Evolutionary conservation across 192 early-diverging fungal species (phyloP).

Genomic region (Kickxella alabastrina): DNA sequence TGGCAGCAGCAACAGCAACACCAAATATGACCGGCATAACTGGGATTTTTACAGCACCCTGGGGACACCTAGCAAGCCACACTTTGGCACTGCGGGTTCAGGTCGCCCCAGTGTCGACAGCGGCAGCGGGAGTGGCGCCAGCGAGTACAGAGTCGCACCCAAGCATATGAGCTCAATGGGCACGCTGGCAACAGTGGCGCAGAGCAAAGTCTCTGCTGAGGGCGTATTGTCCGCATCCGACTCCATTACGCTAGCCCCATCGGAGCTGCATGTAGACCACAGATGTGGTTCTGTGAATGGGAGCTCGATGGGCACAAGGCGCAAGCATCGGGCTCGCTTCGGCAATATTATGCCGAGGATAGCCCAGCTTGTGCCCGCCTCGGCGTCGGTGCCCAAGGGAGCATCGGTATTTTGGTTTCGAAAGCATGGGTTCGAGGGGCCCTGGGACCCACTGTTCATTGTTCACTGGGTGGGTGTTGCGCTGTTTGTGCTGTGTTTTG

Average conservation of each 20-base stretch:
- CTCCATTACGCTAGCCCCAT: slow-evolving; percentile 25
- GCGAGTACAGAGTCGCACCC: slow-evolving; percentile 2
- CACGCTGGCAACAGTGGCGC: neutral
- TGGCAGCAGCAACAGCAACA: no score
- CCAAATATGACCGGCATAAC: neutral
- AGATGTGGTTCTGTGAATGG: neutral
- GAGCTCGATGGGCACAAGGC: neutral
- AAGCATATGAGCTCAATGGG: neutral
- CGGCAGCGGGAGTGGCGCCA: neutral
- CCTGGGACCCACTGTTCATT: slow-evolving; percentile 47
- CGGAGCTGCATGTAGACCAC: slow-evolving; percentile 8
- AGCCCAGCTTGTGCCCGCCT: slow-evolving; percentile 15
- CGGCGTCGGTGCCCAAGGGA: slow-evolving; percentile 32
- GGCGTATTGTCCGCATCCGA: slow-evolving; percentile 26
- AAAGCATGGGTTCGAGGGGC: slow-evolving; percentile 38
- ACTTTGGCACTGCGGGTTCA: neutral
- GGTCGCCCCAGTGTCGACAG: neutral
- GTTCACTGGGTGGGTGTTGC: slow-evolving; percentile 29
- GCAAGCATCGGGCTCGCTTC: neutral
- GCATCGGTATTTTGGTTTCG: slow-evolving; percentile 43
- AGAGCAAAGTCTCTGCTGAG: slow-evolving; percentile 24
- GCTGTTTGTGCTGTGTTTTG: slow-evolving; percentile 12
- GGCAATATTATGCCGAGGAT: slow-evolving; percentile 4
- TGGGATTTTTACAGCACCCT: no score
- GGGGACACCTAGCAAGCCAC: no score